phyloP scores from a whole-genome alignment of 768 basidiomycete species.

The Boletus fagicola region DNA sequence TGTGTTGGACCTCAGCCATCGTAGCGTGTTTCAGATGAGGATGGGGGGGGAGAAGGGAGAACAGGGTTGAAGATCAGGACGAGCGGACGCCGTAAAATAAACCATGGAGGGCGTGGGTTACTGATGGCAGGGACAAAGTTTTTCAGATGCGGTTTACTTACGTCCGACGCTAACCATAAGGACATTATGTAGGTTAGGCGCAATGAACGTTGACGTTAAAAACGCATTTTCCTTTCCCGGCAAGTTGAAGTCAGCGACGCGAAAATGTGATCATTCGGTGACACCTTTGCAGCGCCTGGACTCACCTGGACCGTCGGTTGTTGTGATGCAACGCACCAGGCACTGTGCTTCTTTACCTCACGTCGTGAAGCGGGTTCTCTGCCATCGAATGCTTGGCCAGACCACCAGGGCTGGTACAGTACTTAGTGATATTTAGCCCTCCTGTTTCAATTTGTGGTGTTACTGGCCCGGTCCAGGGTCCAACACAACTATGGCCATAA shows the following conservation, averaged over 20 bases:
- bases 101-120: slow-evolving; percentile 1
- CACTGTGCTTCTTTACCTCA: slow-evolving; percentile 1
- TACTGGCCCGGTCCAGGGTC: background rate
- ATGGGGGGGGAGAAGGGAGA: slow-evolving; percentile 3
- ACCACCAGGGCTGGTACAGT: background rate
- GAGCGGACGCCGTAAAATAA: slow-evolving; percentile 1
- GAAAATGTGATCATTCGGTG: background rate
- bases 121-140: slow-evolving; percentile 1
- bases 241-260: background rate
- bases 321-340: background rate
- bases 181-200: background rate
- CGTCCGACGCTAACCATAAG: background rate
- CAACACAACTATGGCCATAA: background rate
- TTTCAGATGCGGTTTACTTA: background rate
- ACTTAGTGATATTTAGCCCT: background rate
- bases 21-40: background rate
- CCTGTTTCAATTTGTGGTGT: background rate
- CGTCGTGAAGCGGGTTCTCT: background rate
- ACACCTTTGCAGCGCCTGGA: background rate
- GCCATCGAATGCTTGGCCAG: background rate
- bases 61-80: background rate
- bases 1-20: slow-evolving; percentile 5
- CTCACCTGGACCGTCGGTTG: background rate
- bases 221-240: background rate
- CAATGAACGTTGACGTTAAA: background rate